Percentiles rank a stretch among this genome's conserved stretches.
Conservation (phyloP, 2,329 filamentous ascomycete genomes). For the Cladosporium phlei region DNA sequence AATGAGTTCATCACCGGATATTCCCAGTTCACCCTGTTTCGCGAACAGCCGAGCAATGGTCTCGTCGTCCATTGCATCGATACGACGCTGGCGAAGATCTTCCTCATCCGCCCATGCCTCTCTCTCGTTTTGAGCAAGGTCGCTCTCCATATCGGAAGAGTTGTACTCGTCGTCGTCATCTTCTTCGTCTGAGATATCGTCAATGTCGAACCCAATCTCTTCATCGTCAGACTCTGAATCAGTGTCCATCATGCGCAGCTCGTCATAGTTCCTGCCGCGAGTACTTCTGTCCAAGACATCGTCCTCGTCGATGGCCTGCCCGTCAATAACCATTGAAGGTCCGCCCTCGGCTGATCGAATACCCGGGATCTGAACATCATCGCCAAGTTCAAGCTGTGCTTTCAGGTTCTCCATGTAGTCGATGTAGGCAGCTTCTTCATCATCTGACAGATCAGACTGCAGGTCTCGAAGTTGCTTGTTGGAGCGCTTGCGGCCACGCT, state of each 20-base stretch:
- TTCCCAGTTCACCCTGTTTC: constrained; percentile 60
- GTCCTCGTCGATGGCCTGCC: constrained; percentile 27
- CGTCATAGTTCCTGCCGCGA: constrained; percentile 18
- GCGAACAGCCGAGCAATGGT: constrained; percentile 56
- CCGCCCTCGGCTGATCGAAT: constrained; percentile 14
- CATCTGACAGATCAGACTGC: constrained; percentile 49
- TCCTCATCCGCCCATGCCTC: constrained; percentile 38
- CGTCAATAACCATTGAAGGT: constrained; percentile 28
- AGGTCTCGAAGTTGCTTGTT: constrained; percentile 26
- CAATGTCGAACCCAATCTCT: constrained; percentile 16
- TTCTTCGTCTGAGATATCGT: constrained; percentile 32
- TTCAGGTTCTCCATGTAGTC: constrained; percentile 69
- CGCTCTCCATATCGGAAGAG: constrained; percentile 33
- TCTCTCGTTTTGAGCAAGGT: constrained; percentile 30
- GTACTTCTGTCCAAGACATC: constrained; percentile 23
- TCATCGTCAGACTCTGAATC: constrained; percentile 26
- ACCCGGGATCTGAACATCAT: constrained; percentile 14
- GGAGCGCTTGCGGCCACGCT: constrained; percentile 31
- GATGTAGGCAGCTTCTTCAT: constrained; percentile 40
- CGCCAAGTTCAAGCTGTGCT: constrained; percentile 28
- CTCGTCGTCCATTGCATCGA: constrained; percentile 52
- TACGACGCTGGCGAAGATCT: constrained; percentile 37
- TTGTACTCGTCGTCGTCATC: constrained; percentile 37
- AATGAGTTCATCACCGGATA: constrained; percentile 56
- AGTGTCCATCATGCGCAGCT: constrained; percentile 23